phyloP scores from a whole-genome alignment of 352 stramenopile genomes.

The Pythium oligandrum region DNA sequence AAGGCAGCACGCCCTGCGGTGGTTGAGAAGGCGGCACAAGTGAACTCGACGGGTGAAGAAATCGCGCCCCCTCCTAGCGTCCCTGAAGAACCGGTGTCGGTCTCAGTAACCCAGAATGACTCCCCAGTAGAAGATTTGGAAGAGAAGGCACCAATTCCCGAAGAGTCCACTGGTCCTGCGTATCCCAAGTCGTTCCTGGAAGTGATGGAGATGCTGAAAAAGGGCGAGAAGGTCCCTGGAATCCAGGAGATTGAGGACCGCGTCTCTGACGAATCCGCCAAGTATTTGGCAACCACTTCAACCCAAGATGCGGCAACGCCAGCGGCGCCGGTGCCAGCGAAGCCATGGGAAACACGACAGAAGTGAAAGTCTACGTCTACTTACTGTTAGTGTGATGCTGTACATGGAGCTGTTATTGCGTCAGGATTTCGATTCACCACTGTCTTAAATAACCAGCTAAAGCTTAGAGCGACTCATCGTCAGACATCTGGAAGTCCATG shows the following conservation, averaged over 20 bases:
- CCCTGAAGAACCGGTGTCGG: background rate
- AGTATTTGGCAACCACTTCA: slow-evolving; percentile 5
- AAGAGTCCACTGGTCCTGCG: slow-evolving; percentile 24
- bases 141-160: slow-evolving; percentile 11
- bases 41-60: slow-evolving; percentile 5
- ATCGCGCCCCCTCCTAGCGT: background rate
- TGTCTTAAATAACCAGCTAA: no score
- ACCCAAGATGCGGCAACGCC: background rate
- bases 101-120: slow-evolving; percentile 1
- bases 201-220: slow-evolving; percentile 72
- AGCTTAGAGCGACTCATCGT: slow-evolving; percentile 5
- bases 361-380: background rate
- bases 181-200: slow-evolving; percentile 73
- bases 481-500: slow-evolving; percentile 33
- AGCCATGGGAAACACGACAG: slow-evolving; percentile 19
- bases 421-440: no score
- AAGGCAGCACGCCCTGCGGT: slow-evolving; percentile 3
- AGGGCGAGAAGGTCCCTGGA: slow-evolving; percentile 61
- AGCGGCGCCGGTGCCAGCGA: slow-evolving; percentile 2
- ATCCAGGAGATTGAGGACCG: slow-evolving; percentile 76
- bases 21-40: no score
- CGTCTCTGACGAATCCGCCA: slow-evolving; percentile 49
- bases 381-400: no score
- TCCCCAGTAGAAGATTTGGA: slow-evolving; percentile 6
- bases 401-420: no score